These are phyloP conservation scores for Eutrema heterophyllum DNA, from an alignment of 345 rosid genomes.

Conservation along the genomic window DNA sequence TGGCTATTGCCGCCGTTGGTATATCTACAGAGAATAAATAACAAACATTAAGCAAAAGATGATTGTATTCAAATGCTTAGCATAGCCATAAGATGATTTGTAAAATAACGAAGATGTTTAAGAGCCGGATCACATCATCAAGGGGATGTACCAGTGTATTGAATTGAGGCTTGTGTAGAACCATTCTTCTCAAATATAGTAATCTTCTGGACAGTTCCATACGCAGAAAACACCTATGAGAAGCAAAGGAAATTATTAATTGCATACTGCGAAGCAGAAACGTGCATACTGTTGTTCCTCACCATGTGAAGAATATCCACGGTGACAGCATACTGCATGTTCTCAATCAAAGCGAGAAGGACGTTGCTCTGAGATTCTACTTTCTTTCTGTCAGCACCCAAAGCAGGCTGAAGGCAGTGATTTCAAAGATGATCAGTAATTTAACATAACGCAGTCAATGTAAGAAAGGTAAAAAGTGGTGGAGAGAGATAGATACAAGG, in stretches of 20 bases:
- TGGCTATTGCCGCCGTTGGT: conserved; percentile 75
- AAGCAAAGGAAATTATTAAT: background rate
- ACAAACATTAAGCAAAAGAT: conserved; percentile 21
- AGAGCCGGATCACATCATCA: conserved; percentile 4
- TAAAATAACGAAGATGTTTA: background rate
- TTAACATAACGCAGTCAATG: background rate
- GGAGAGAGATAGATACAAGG: background rate
- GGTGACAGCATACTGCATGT: conserved; percentile 97
- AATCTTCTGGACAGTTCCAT: conserved; percentile 90
- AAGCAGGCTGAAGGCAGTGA: conserved; percentile 43
- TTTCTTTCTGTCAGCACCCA: conserved; percentile 90
- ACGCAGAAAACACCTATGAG: conserved; percentile 76
- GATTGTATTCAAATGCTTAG: background rate
- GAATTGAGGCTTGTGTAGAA: conserved; percentile 88
- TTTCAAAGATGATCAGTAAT: conserved; percentile 14
- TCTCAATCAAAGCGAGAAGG: conserved; percentile 90
- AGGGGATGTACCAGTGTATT: conserved; percentile 64
- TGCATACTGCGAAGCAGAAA: background rate
- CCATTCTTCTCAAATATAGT: conserved; percentile 96
- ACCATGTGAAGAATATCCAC: conserved; percentile 88
- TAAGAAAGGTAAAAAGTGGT: background rate
- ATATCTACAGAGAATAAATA: conserved; percentile 53
- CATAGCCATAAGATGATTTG: background rate
- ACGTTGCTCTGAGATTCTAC: conserved; percentile 89
- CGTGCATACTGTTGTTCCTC: conserved; percentile 35